Evolutionary conservation across 768 basidiomycete species (phyloP), one percentile per base, ranked within the genome.

Genomic region (Suillus paluster): DNA sequence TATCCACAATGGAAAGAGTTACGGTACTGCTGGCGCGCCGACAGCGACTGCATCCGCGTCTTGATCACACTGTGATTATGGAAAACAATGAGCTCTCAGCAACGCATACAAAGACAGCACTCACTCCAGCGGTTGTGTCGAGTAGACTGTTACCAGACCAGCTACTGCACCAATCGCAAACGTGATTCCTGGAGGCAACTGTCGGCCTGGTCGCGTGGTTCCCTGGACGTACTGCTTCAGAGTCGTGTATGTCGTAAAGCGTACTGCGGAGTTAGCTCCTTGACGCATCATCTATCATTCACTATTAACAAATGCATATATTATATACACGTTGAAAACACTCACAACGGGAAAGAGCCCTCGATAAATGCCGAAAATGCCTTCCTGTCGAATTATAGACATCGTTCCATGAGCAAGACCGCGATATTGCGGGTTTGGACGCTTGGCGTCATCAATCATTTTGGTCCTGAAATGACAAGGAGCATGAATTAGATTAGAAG

Each of bases 1-100:
- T 97, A 97, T 5, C 89, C 96, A 68, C 97, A 99, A 68, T 99
- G 95, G 79, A 98, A 92, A 3, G 95, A 89, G 70, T 99, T 98
- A 41, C 89, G 86, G 73, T 99, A 99, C 63, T 95, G 89, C 25
- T 81, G 77, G 11, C 85, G 81, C 1, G 97, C 97, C 60, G 86
- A 84, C 11, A 99, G 82, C 6, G 94, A 89, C 75, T 99, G 97
- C 97, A 99, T 99, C 27, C 97, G 87, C 12, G 97, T 99, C 78
- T 99, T 99, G 77, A 99, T 86, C 34, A 98, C 95, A 71, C 95
- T 97, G 66, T 15, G 49, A 63, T 61, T 38, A 17, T 25, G 34
- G 64, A 36, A 65, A 38, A 45, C 30, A 3, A 34, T 38, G 21
- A 25, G 36, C 14, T 17, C 14, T 49, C n/a, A 10, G 14, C 38